A percentile compares a stretch with the other conserved stretches of the same genome.
These are phyloP conservation scores for Heteromeles arbutifolia DNA, from an alignment of 306 rosid species.

Conservation along the genomic window DNA sequence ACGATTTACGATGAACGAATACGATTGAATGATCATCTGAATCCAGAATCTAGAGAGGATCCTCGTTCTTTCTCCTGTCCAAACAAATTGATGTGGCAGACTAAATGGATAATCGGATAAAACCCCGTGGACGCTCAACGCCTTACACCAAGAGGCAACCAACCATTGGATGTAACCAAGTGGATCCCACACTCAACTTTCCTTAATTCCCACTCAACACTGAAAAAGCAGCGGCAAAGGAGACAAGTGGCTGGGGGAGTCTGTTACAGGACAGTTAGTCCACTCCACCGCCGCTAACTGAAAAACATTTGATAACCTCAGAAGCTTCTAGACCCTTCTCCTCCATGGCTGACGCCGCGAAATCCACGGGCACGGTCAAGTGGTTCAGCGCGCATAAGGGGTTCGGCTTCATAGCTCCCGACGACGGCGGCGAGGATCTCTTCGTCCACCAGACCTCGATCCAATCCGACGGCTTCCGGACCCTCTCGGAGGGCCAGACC, in stretches of 20 bases:
- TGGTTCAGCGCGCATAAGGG: slow-evolving; percentile 82
- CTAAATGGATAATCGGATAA: neutral
- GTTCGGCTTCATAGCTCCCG: slow-evolving; percentile 71
- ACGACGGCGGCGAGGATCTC: slow-evolving; percentile 57
- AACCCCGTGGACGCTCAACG: neutral
- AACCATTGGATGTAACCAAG: neutral
- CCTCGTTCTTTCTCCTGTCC: neutral
- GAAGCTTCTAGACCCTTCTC: slow-evolving; percentile 22
- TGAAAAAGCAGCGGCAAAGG: neutral
- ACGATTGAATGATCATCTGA: too few species aligned
- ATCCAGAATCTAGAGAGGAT: too few species aligned
- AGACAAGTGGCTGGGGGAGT: neutral
- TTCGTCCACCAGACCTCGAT: slow-evolving; percentile 82
- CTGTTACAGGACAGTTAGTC: neutral
- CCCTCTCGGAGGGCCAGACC: slow-evolving; percentile 50
- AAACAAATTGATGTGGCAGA: neutral
- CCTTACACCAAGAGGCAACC: neutral
- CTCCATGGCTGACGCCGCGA: slow-evolving; percentile 38
- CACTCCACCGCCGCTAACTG: too few species aligned
- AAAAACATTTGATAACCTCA: neutral
- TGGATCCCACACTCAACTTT: neutral
- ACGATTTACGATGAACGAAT: too few species aligned
- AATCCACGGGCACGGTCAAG: slow-evolving; percentile 62
- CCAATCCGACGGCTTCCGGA: slow-evolving; percentile 65
- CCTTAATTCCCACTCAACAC: neutral